A percentile compares a stretch with the other conserved stretches of the same genome.
Evolutionary conservation across 169 alveolate species (phyloP).

Genomic region (Plasmodium chabaudi): DNA sequence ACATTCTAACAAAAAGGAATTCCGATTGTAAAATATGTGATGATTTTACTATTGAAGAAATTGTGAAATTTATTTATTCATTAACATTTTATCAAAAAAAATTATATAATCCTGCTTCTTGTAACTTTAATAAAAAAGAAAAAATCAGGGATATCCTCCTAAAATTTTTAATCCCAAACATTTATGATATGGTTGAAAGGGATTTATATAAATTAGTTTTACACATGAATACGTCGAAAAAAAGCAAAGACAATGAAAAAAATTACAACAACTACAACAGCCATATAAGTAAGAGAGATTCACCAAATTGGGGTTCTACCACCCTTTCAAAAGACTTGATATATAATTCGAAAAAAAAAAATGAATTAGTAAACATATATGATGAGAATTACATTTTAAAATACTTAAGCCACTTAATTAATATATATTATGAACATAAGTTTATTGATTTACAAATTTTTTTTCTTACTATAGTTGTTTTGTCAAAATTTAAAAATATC

Average conservation of each 20-base stretch:
- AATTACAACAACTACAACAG: too few species aligned
- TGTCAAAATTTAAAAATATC: constrained; percentile 26
- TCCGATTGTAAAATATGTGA: background rate
- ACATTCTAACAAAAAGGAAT: background rate
- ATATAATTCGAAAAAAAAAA: background rate
- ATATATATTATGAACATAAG: constrained; percentile 24
- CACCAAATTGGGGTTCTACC: background rate
- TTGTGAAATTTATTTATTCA: constrained; percentile 17
- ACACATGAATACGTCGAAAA: too few species aligned
- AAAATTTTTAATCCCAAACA: too few species aligned
- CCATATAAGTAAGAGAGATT: background rate
- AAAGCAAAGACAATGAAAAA: background rate
- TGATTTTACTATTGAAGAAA: constrained; percentile 15
- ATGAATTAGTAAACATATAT: background rate
- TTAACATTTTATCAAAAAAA: constrained; percentile 26
- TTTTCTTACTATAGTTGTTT: constrained; percentile 1
- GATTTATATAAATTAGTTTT: too few species aligned
- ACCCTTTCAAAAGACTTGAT: background rate
- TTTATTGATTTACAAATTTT: constrained; percentile 20
- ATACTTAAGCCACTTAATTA: constrained; percentile 34
- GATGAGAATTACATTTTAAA: constrained; percentile 5
- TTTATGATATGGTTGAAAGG: too few species aligned
- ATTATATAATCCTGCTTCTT: background rate
- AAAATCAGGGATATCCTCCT: background rate
- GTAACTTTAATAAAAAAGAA: background rate